phyloP scores from a whole-genome alignment of 495 filamentous ascomycete species.

The Xylaria acuta region DNA sequence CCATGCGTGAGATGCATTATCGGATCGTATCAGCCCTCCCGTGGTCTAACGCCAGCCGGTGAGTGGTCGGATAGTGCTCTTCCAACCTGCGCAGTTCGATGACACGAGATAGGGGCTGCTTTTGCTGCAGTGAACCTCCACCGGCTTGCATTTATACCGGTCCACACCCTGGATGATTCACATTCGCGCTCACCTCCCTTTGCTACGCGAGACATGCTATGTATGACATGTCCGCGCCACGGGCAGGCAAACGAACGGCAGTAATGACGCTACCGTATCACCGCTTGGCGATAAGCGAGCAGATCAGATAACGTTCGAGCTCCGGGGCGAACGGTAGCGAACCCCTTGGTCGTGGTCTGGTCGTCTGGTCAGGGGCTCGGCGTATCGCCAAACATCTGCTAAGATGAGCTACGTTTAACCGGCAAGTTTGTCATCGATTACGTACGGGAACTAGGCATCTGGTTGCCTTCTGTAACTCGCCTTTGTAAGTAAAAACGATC shows the following conservation, averaged over 20 bases:
- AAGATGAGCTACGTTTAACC: neutral
- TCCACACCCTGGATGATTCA: constrained; percentile 7
- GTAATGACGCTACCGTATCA: neutral
- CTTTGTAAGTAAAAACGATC: neutral
- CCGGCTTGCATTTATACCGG: constrained; percentile 4
- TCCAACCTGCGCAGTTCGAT: neutral
- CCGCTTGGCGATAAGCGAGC: constrained; percentile 7
- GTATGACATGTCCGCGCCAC: neutral
- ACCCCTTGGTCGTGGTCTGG: too few species aligned
- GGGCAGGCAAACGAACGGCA: neutral
- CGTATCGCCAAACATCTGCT: constrained; percentile 13
- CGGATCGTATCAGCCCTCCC: constrained; percentile 5
- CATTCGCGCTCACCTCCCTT: neutral
- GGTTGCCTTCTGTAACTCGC: neutral
- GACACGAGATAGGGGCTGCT: constrained; percentile 25
- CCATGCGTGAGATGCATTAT: constrained; percentile 8
- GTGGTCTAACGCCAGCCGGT: constrained; percentile 7
- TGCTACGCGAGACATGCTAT: neutral
- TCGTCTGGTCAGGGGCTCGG: neutral
- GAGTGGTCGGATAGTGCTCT: constrained; percentile 17
- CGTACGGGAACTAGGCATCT: neutral
- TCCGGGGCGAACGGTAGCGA: neutral
- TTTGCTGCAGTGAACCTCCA: constrained; percentile 13
- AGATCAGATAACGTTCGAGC: constrained; percentile 2
- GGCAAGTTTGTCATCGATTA: neutral